These are phyloP conservation scores for Aspergillus cejpii DNA, from an alignment of 2,329 filamentous ascomycete species.

Conservation along the genomic window DNA sequence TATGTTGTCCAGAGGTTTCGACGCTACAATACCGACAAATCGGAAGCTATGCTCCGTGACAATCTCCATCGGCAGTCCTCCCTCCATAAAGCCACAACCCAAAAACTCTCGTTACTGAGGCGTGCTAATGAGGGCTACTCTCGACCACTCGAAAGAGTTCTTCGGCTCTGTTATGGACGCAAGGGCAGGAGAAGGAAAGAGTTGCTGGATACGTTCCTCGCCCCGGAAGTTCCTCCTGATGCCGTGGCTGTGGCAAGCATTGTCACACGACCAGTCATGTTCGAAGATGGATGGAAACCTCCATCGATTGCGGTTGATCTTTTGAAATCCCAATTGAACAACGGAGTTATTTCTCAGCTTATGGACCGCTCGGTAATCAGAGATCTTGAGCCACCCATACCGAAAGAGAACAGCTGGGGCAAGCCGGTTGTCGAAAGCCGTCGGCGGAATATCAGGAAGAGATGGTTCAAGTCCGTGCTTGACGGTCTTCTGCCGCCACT, in stretches of 20 bases:
- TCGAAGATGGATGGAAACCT: constrained; percentile 32
- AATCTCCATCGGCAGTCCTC: constrained; percentile 15
- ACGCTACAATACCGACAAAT: constrained; percentile 29
- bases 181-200: constrained; percentile 47
- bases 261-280: constrained; percentile 14
- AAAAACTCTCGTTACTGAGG: constrained; percentile 41
- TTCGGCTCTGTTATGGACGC: constrained; percentile 53
- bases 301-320: constrained; percentile 29
- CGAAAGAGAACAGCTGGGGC: constrained; percentile 34
- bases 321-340: constrained; percentile 30
- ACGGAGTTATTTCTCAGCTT: constrained; percentile 22
- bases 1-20: constrained; percentile 47
- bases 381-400: constrained; percentile 26
- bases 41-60: constrained; percentile 13
- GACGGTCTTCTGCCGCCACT: constrained; percentile 35
- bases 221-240: constrained; percentile 21
- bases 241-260: constrained; percentile 17
- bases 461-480: constrained; percentile 34
- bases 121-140: constrained; percentile 53
- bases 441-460: constrained; percentile 30
- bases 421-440: constrained; percentile 26
- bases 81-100: constrained; percentile 23
- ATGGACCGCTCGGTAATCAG: constrained; percentile 22
- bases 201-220: constrained; percentile 38
- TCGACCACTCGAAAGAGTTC: constrained; percentile 46